These are phyloP conservation scores for Rhodotorula sp. DNA, from an alignment of 1,284 basidiomycete species.

Conservation along the genomic window DNA sequence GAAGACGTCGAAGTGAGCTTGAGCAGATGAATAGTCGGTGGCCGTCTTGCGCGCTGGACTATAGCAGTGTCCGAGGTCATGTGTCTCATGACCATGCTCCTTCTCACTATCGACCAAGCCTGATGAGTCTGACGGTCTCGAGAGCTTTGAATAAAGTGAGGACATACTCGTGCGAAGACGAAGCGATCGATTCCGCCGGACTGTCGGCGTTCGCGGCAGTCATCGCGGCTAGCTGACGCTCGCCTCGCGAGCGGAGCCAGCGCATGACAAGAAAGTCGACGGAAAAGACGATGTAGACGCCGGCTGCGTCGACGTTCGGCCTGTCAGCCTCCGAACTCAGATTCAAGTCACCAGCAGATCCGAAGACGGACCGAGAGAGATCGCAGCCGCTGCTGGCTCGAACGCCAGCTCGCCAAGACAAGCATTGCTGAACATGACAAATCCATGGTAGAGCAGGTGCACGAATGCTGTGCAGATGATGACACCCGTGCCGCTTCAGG, in stretches of 20 bases:
- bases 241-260: constrained; percentile 31
- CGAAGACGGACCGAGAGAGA: constrained; percentile 48
- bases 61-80: constrained; percentile 36
- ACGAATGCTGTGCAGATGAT: constrained; percentile 53
- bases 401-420: constrained; percentile 52
- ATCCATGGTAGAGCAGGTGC: constrained; percentile 53
- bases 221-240: neutral
- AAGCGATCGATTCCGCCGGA: neutral
- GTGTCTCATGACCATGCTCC: neutral
- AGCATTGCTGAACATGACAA: constrained; percentile 49
- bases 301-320: neutral
- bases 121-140: neutral
- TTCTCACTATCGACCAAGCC: constrained; percentile 14
- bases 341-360: too few species aligned
- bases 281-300: constrained; percentile 43
- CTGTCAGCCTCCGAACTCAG: too few species aligned
- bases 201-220: constrained; percentile 6
- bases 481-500: constrained; percentile 49
- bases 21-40: constrained; percentile 31
- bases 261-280: constrained; percentile 50
- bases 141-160: neutral
- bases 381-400: constrained; percentile 52
- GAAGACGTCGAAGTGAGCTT: constrained; percentile 48
- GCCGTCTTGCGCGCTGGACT: constrained; percentile 37
- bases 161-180: neutral